A percentile compares a stretch with the other conserved stretches of the same genome.
Evolutionary conservation across 2,329 filamentous ascomycete species (phyloP).

Genomic region (Epichloe coenophiala): DNA sequence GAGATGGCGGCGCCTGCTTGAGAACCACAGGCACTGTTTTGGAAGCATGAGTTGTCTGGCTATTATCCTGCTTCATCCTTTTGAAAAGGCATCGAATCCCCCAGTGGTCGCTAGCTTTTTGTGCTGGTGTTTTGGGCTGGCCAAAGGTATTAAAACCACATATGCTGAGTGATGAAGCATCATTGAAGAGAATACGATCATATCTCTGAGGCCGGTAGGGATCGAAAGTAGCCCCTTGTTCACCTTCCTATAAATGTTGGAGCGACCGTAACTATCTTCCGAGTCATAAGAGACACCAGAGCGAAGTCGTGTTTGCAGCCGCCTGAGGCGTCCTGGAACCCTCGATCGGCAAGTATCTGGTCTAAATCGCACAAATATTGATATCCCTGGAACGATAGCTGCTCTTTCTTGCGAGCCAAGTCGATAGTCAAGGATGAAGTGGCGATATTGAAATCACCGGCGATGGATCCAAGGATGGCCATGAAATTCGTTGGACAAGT

Average conservation of each 20-base stretch:
- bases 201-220: too few relatives aligned
- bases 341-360: slow-evolving; percentile 21
- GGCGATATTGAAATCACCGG: slow-evolving; percentile 52
- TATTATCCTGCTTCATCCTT: too few relatives aligned
- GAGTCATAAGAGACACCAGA: slow-evolving; percentile 24
- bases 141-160: too few relatives aligned
- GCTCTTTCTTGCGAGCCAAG: slow-evolving; percentile 16
- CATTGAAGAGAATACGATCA: slow-evolving; percentile 32
- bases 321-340: too few relatives aligned
- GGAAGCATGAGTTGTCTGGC: too few relatives aligned
- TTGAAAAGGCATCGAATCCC: too few relatives aligned
- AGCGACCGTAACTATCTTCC: slow-evolving; percentile 11
- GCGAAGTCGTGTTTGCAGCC: slow-evolving; percentile 18
- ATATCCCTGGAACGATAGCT: slow-evolving; percentile 36
- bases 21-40: too few relatives aligned
- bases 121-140: too few relatives aligned
- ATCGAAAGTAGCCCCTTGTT: slow-evolving; percentile 32
- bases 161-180: too few relatives aligned
- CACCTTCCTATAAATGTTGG: slow-evolving; percentile 14
- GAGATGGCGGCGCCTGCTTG: too few relatives aligned
- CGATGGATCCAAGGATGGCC: slow-evolving; percentile 26
- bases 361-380: slow-evolving; percentile 33
- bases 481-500: slow-evolving; percentile 29
- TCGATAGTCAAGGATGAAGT: slow-evolving; percentile 30
- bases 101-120: too few relatives aligned